These are phyloP conservation scores for Wickerhamiella galacta DNA, from an alignment of 805 yeast species.

Conservation along the genomic window DNA sequence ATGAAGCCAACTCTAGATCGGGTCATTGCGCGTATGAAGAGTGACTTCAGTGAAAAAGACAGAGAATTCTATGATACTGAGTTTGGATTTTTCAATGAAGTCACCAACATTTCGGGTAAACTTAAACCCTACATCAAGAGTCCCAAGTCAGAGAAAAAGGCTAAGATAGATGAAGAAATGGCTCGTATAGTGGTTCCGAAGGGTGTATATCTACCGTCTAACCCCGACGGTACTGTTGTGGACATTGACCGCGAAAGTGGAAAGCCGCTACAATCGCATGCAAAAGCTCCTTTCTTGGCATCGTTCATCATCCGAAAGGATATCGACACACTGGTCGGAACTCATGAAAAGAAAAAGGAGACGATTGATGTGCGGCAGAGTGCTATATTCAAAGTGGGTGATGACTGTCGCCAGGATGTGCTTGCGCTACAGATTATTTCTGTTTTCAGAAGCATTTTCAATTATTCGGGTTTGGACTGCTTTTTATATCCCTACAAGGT, in stretches of 20 bases:
- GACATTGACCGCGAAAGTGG: conserved; percentile 89
- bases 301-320: conserved; percentile 64
- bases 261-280: conserved; percentile 90
- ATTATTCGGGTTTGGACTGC: conserved; percentile 70
- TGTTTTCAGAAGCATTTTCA: conserved; percentile 83
- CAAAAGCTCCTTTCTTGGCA: conserved; percentile 97
- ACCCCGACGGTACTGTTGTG: conserved; percentile 87
- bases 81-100: conserved; percentile 77
- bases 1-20: conserved; percentile 70
- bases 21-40: conserved; percentile 48
- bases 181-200: conserved; percentile 49
- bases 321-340: conserved; percentile 16
- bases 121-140: conserved; percentile 87
- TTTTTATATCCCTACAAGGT: conserved; percentile 89
- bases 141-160: conserved; percentile 89
- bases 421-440: conserved; percentile 83
- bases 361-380: conserved; percentile 67
- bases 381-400: conserved; percentile 98
- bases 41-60: conserved; percentile 44
- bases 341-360: conserved; percentile 6
- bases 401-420: conserved; percentile 96
- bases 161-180: conserved; percentile 94
- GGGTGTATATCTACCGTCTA: conserved; percentile 86
- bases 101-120: conserved; percentile 86
- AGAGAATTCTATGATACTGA: conserved; percentile 59